A percentile compares a stretch with the other conserved stretches of the same genome.
These are phyloP conservation scores for Colletotrichum tanaceti DNA, from an alignment of 2,329 filamentous ascomycete species.

Conservation along the genomic window DNA sequence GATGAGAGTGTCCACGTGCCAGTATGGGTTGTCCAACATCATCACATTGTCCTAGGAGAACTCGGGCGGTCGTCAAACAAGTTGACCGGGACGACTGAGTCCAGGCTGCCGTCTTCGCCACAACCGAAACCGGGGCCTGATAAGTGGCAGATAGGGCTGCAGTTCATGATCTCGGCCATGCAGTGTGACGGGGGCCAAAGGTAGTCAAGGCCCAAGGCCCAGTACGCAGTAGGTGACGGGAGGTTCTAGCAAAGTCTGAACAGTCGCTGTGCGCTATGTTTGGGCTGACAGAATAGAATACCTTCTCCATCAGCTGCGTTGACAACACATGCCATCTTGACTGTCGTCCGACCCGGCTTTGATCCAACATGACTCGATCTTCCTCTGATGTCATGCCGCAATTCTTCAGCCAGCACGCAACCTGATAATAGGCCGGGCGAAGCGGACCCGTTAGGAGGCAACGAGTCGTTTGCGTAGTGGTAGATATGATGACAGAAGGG, in stretches of 20 bases:
- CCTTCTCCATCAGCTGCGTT: neutral
- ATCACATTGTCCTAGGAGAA: slow-evolving; percentile 16
- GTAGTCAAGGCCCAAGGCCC: neutral
- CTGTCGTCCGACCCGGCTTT: neutral
- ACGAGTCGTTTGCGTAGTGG: slow-evolving; percentile 1
- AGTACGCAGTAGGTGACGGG: slow-evolving; percentile 6
- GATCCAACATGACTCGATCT: neutral
- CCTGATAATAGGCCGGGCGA: neutral
- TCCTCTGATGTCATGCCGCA: neutral
- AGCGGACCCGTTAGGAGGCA: slow-evolving; percentile 5
- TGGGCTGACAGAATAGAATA: slow-evolving; percentile 1
- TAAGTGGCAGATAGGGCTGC: slow-evolving; percentile 33
- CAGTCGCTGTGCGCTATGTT: slow-evolving; percentile 4
- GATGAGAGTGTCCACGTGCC: slow-evolving; percentile 26
- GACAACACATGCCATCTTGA: slow-evolving; percentile 21
- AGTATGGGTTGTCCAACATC: slow-evolving; percentile 11
- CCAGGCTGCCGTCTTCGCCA: neutral
- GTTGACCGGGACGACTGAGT: slow-evolving; percentile 3
- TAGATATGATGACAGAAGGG: slow-evolving; percentile 20
- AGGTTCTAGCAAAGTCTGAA: neutral
- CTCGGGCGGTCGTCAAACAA: slow-evolving; percentile 20
- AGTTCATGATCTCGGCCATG: slow-evolving; percentile 27
- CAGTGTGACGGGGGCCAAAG: slow-evolving; percentile 18
- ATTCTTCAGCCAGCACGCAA: neutral
- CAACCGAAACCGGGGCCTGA: neutral